Conservation (phyloP, 371 early-diverging fungal species). For the Circinella umbellata region DNA sequence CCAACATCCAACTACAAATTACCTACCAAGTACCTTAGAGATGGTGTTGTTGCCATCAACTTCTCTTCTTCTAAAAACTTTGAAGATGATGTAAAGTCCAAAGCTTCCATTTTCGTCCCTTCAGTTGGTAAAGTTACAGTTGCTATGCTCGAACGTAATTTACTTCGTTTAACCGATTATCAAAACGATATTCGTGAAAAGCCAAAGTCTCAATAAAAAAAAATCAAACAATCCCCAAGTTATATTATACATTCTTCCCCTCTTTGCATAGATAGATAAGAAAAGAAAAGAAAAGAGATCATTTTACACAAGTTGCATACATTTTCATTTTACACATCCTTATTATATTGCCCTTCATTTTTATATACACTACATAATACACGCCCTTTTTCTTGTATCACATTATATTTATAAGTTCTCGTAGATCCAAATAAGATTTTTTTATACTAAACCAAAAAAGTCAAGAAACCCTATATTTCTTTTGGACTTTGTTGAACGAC, state of each 20-base stretch:
- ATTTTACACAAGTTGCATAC: too few relatives aligned
- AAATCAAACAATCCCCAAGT: background rate
- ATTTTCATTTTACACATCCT: background rate
- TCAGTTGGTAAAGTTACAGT: conserved; percentile 98
- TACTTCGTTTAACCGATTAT: conserved; percentile 84
- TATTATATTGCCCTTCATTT: background rate
- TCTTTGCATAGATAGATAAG: background rate
- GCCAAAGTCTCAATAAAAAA: background rate
- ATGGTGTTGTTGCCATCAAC: conserved; percentile 95
- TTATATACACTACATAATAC: too few relatives aligned
- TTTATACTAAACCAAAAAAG: too few relatives aligned
- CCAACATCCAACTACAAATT: conserved; percentile 88
- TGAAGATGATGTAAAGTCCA: conserved; percentile 82
- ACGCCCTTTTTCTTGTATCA: too few relatives aligned
- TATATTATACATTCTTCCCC: background rate
- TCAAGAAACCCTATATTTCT: too few relatives aligned
- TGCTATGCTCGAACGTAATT: conserved; percentile 94
- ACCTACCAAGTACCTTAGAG: conserved; percentile 82
- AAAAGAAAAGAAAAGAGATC: too few relatives aligned
- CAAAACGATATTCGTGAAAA: conserved; percentile 37
- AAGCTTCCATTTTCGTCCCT: conserved; percentile 93
- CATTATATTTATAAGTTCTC: too few relatives aligned
- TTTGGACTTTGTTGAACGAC: too few relatives aligned
- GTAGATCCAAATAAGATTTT: too few relatives aligned
- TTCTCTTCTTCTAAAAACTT: conserved; percentile 94